Percentiles rank a stretch among this genome's conserved stretches.
phyloP scores from a whole-genome alignment of 1,284 basidiomycete species.

The Moniliophthora roreri region DNA sequence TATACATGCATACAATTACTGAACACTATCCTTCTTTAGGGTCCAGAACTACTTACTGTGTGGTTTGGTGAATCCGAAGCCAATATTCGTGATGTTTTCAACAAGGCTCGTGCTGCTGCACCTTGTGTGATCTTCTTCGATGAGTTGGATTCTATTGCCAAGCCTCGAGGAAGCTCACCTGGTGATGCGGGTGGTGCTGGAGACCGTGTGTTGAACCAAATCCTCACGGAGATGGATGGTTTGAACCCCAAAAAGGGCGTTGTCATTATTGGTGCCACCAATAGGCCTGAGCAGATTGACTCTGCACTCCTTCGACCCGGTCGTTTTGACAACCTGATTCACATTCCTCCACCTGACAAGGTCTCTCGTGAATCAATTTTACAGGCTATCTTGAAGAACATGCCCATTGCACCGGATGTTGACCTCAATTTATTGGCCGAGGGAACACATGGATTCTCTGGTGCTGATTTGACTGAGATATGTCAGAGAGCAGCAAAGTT shows the following conservation, averaged over 20 bases:
- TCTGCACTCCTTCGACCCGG: constrained; percentile 96
- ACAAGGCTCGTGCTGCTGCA: constrained; percentile 98
- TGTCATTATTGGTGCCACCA: constrained; percentile 98
- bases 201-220: constrained; percentile 97
- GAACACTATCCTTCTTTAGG: constrained; percentile 50
- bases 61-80: constrained; percentile 99
- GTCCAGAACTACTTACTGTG: constrained; percentile 97
- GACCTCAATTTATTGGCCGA: constrained; percentile 89
- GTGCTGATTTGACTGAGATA: constrained; percentile 98
- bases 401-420: constrained; percentile 83
- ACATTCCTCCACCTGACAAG: constrained; percentile 95
- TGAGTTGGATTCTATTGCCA: constrained; percentile 98
- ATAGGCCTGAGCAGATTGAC: constrained; percentile 99
- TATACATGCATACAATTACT: constrained; percentile 19
- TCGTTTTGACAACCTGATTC: constrained; percentile 95
- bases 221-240: constrained; percentile 99
- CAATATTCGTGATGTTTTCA: constrained; percentile 98
- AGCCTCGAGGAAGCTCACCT: constrained; percentile 84
- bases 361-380: constrained; percentile 90
- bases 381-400: constrained; percentile 89
- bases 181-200: constrained; percentile 95
- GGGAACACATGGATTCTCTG: constrained; percentile 97
- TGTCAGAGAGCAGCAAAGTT: constrained; percentile 98
- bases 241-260: constrained; percentile 99
- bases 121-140: constrained; percentile 99